Evolutionary conservation across 2,329 filamentous ascomycete species (phyloP), one percentile per base, ranked within the genome.

Genomic region (Sporothrix inflata): DNA sequence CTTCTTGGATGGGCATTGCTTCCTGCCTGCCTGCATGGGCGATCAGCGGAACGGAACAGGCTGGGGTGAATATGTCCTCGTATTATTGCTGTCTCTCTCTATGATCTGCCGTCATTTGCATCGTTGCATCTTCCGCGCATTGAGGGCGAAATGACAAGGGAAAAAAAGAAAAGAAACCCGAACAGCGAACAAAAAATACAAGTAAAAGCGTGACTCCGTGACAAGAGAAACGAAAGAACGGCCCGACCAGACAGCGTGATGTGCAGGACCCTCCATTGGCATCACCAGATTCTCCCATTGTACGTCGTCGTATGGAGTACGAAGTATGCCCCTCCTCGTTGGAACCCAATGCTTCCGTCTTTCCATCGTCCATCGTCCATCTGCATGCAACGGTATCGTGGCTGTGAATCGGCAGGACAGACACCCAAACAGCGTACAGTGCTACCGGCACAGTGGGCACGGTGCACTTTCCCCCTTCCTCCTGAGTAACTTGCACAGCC

Each of bases 341-440:
- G 14, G 19, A 4, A 16, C 4, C 12, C 42, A 47, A 47, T 14
- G 42, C 2, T 12, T 1, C 42, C 19, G 40, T 45, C 40, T 19
- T 61, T 16, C 24, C 24, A 55, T 34, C 53, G 12, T 3, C 30
- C 53, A 30, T 27, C 53, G 14, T 55, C 24, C 24, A 55, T 55
- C 27, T 34, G 27, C 53, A 57, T 57, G 53, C 53, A 57, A 57
- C 27, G 27, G 53, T 19, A 57, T 57, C 53, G 53, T 57, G 53
- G 53, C 53, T 57, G 53, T 57, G 53, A 57, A 34, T 57, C 27
- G 27, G 53, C 27, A 57, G n/a, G 14, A 34, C 27, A 24, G 53
- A 47, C 53, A 27, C 27, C 14, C 16, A 19, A 34, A 19, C 27
- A 4, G 53, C 16, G 53, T 21, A 67, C 63, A 67, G 63, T 67